phyloP scores from a whole-genome alignment of 805 yeast genomes.

The Lipomyces oligophaga region DNA sequence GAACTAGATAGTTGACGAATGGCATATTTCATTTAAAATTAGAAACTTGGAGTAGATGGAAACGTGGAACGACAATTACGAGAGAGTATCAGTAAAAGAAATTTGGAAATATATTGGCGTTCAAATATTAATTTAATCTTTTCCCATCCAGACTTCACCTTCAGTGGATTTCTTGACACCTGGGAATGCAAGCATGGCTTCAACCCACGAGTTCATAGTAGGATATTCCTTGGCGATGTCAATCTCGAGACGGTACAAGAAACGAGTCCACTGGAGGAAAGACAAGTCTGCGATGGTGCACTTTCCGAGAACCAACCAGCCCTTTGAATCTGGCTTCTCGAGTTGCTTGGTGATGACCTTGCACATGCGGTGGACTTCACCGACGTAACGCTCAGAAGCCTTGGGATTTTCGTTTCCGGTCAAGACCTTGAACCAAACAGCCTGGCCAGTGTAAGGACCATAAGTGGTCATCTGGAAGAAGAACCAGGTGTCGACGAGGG shows the following conservation, averaged over 20 bases:
- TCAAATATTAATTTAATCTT: not conserved
- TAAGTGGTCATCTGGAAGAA: slow-evolving; percentile 28
- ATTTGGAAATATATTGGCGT: too few relatives aligned
- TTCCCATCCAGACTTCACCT: slow-evolving; percentile 25
- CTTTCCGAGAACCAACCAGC: slow-evolving; percentile 81
- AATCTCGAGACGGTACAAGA: slow-evolving; percentile 79
- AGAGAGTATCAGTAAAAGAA: too few relatives aligned
- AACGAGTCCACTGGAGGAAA: slow-evolving; percentile 91
- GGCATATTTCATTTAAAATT: too few relatives aligned
- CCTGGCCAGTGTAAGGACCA: slow-evolving; percentile 59
- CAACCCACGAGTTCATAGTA: slow-evolving; percentile 82
- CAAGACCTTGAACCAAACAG: slow-evolving; percentile 80
- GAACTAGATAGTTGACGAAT: too few relatives aligned
- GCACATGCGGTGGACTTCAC: slow-evolving; percentile 82
- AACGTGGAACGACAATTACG: too few relatives aligned
- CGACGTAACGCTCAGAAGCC: slow-evolving; percentile 80
- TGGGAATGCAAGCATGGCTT: slow-evolving; percentile 86
- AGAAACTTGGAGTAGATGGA: too few relatives aligned
- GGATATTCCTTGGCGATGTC: slow-evolving; percentile 81
- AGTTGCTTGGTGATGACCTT: slow-evolving; percentile 83
- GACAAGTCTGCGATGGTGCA: slow-evolving; percentile 76
- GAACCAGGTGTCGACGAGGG: slow-evolving; percentile 30
- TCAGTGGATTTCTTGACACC: slow-evolving; percentile 48
- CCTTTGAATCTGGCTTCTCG: slow-evolving; percentile 80
- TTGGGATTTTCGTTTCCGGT: slow-evolving; percentile 74